phyloP scores from a whole-genome alignment of 2,329 filamentous ascomycete genomes.

The Fusarium haematococcum region DNA sequence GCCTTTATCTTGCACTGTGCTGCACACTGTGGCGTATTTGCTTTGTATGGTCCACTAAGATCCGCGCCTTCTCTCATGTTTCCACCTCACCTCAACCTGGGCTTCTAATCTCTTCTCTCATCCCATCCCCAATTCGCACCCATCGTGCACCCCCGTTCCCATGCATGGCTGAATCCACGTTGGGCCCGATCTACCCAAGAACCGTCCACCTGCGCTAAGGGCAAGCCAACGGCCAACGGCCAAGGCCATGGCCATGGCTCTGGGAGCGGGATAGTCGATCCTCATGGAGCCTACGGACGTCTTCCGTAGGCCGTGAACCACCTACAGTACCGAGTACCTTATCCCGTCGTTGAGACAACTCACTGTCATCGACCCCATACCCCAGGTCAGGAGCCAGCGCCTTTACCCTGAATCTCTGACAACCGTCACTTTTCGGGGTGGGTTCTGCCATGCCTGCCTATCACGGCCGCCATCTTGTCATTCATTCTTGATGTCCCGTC shows the following conservation, averaged over 20 bases:
- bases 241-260: constrained; percentile 2
- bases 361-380: not conserved
- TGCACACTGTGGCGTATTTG: not conserved
- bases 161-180: not conserved
- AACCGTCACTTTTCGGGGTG: not conserved
- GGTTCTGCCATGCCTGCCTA: not conserved
- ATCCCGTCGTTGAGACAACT: not conserved
- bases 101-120: constrained; percentile 28
- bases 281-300: not conserved
- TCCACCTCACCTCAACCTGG: constrained; percentile 26
- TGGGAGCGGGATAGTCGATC: constrained; percentile 2
- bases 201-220: constrained; percentile 3
- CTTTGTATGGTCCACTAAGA: constrained; percentile 10
- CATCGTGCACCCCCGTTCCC: not conserved
- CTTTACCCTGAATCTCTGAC: not conserved
- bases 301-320: not conserved
- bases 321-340: not conserved
- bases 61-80: constrained; percentile 18
- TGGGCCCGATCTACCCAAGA: constrained; percentile 6
- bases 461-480: not conserved
- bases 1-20: constrained; percentile 1
- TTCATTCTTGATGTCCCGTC: constrained; percentile 6
- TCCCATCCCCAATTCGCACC: not conserved
- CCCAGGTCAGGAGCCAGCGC: not conserved
- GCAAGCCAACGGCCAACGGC: constrained; percentile 9